A percentile compares a stretch with the other conserved stretches of the same genome.
These are phyloP conservation scores for Solanum pennellii DNA, from an alignment of 257 asterid genomes.

Conservation along the genomic window DNA sequence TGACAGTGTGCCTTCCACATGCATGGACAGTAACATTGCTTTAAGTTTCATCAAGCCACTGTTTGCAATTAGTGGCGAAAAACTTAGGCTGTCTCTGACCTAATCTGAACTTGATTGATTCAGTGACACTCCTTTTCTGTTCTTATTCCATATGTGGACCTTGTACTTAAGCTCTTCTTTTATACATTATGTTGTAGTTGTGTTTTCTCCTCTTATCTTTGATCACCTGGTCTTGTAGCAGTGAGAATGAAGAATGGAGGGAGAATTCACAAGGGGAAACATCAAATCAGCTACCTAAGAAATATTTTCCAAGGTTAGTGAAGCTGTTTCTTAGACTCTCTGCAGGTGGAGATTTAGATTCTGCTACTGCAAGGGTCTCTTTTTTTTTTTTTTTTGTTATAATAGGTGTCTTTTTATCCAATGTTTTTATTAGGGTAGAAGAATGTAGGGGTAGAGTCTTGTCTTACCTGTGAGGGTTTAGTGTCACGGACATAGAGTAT, in stretches of 20 bases:
- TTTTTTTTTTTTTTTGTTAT: not conserved
- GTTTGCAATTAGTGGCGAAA: not conserved
- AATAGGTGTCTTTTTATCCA: not conserved
- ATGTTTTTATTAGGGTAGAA: not conserved
- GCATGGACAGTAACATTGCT: not conserved
- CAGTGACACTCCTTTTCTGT: not conserved
- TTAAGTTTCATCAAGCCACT: not conserved
- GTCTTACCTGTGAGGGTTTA: not conserved
- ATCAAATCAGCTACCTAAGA: not conserved
- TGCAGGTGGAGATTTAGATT: not conserved
- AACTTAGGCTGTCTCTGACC: not conserved
- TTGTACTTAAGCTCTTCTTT: not conserved
- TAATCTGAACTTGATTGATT: not conserved
- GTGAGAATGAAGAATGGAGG: not conserved
- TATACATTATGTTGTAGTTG: not conserved
- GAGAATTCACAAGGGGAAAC: not conserved
- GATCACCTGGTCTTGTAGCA: not conserved
- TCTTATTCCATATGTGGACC: not conserved
- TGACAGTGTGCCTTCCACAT: not conserved
- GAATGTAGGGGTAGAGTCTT: not conserved
- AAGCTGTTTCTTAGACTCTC: not conserved
- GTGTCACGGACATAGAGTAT: too few species aligned
- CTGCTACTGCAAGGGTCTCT: not conserved
- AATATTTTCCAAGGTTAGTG: conserved; percentile 6
- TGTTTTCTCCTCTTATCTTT: not conserved